Evolutionary conservation across 2,329 filamentous ascomycete genomes (phyloP), one percentile per base, ranked within the genome.

Genomic region (Ascochyta fabae): DNA sequence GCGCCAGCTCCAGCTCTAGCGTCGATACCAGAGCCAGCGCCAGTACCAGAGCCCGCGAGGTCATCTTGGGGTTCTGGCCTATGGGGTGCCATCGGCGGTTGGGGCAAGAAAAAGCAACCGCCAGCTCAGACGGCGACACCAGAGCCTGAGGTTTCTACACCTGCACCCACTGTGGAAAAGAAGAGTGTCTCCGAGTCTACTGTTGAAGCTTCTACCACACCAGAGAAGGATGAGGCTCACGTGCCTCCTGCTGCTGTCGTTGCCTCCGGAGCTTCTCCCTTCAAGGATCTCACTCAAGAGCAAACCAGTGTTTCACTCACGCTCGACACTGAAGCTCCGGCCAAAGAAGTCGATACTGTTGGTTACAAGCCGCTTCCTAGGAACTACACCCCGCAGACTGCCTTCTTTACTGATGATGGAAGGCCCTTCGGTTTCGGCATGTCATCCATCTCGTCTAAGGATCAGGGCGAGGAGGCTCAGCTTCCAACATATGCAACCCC

Each of bases 31-130:
- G 54, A 55, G 13, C 15, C 19, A 8, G 22, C 42, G 33, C 27
- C 40, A 38, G 10, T 22, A 29, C 9, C 39, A 29, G 2, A 22
- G 22, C 16, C 48, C 12, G 31, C 36, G 8, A 42, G 60, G 10
- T 66, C 65, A 34, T 62, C 65, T 3, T 72, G 67, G 66, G 67
- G 67, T 13, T 56, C 58, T 3, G 60, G 65, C 27, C 51, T 75
- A 19, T 66, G 62, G 60, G 69, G 71, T 39, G 68, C 69, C 1
- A 61, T 74, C 44, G 69, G 72, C 33, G 69, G 72, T 2, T 73
- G 69, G 70, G 70, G 72, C 10, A 49, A 43, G 40, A 58, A 53
- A 45, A 58, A 49, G 31, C 38, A 44, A 22, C 22, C 35, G 8
- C 22, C 34, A 5, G 34, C 26, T 15, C 22, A 44, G 24, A 42